Conservation (phyloP, 2,329 filamentous ascomycete genomes). For the Colletotrichum kahawae region DNA sequence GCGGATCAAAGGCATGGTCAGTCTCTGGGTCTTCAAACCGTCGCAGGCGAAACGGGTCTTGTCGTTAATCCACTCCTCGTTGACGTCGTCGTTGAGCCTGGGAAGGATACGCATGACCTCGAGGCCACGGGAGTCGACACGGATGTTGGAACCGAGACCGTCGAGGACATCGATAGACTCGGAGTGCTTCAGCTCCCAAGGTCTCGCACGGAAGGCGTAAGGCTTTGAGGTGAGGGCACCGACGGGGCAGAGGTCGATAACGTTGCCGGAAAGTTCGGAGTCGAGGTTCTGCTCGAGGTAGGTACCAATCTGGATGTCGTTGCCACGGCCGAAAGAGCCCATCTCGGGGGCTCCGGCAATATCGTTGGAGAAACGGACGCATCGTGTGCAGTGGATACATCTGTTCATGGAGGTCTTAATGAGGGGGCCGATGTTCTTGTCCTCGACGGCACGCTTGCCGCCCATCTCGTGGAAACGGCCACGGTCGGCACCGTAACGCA, state of each 20-base stretch:
- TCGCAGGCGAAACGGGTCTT: conserved; percentile 97
- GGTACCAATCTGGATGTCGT: conserved; percentile 97
- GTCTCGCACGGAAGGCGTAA: conserved; percentile 94
- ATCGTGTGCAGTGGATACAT: conserved; percentile 98
- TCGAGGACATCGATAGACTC: conserved; percentile 96
- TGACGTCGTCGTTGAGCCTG: conserved; percentile 94
- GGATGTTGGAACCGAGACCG: conserved; percentile 90
- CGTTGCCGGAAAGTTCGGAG: conserved; percentile 93
- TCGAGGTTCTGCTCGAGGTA: conserved; percentile 95
- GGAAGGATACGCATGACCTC: conserved; percentile 96
- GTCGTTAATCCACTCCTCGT: conserved; percentile 99
- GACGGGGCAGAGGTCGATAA: conserved; percentile 97
- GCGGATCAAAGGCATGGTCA: conserved; percentile 90
- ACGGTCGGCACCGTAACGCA: conserved; percentile 96
- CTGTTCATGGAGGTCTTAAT: conserved; percentile 99
- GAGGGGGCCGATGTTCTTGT: conserved; percentile 98
- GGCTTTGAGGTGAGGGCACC: conserved; percentile 97
- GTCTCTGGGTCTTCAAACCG: conserved; percentile 91
- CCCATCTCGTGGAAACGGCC: conserved; percentile 95
- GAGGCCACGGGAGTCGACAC: conserved; percentile 88
- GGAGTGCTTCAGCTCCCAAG: conserved; percentile 96
- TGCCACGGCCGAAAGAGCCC: conserved; percentile 92
- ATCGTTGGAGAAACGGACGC: conserved; percentile 97
- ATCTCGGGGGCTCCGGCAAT: conserved; percentile 95
- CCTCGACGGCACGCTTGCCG: conserved; percentile 97